Evolutionary conservation across 305 asterid species (phyloP), one percentile per base, ranked within the genome.

Genomic region (Fraxinus xanthoxyloides): DNA sequence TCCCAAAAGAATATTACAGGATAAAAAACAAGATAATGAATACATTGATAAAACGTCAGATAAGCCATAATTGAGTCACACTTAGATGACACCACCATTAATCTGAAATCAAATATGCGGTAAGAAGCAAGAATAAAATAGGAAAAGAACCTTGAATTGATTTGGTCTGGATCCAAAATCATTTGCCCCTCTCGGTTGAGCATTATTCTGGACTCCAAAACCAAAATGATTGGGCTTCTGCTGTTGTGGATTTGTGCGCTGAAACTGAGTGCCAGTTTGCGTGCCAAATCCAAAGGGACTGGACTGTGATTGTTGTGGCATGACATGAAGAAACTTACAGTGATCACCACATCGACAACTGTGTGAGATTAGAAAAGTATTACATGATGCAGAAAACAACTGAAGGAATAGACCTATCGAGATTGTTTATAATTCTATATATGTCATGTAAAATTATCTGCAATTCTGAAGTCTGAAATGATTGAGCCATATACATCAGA

Each of bases 301-400:
- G 67, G 85, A 72, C 56, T 87, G 92, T 46, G 92, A 80, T 75
- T 88, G 92, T 80, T 91, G 95, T 19, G 87, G 85, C 43, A 89
- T 79, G 77, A 87, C 89, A 85, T 96, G 99, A 77, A 91, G 85
- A 91, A 86, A 93, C 84, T 87, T 90, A 87, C 98, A 96, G 34
- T 86, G 90, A 2, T 89, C 93, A 15, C 99, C 98, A 90, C 82
- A 93, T 74, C 56, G 90, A 81, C 98, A 94, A 85, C 99, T 95
- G 90, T 77, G 80, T 80, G 80, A 88, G 85, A 87, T 72, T 12
- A 79, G 63, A 35, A 56, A 87, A 76, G 65, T 26, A 82, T 82
- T 80, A 87, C 84, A 78, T 77, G 31, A 76, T 70, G 31, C 21
- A 72, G 56, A 61, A 17, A 72, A 75, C 77, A 17, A 56, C 5